Evolutionary conservation across 2,329 filamentous ascomycete species (phyloP), one percentile per base, ranked within the genome.

Genomic region (Chaetomiaceae sp.): DNA sequence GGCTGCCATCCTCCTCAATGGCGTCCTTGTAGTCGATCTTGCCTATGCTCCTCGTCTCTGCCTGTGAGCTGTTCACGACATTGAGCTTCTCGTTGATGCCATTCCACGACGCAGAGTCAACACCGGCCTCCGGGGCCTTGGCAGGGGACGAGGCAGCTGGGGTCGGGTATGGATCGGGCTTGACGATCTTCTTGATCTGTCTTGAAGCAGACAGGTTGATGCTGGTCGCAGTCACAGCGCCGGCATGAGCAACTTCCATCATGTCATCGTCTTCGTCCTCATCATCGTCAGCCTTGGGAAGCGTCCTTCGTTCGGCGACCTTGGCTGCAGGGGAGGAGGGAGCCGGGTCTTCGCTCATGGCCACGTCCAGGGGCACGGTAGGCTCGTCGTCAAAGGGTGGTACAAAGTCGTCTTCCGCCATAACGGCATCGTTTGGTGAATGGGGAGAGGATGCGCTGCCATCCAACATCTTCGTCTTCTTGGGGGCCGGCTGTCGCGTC

Each of bases 1-100:
- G 73, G 57, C 86, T 94, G 29, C 91, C 93, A 60, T 98, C 90
- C 52, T 87, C 82, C 64, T 97, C 91, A n/a, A 95, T 69, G n/a
- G 87, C 89, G 65, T 95, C 85, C 52, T 85, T 79, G 48, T 87
- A 76, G 53, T 84, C 81, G 39, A 96, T 76, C 67, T 97, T 98
- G 33, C 89, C 89, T 54, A 87, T 78, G 8, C 71, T 74, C 20
- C 72, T 71, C 27, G 73, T 70, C 54, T 88, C 84, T 3, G 78
- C 63, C 4, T 77, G 72, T 4, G 88, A 83, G 59, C 82, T 88
- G 64, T 79, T 88, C 54, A 93, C 74, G 30, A 96, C 83, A 57
- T 95, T 95, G 51, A 98, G 75, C 58, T 84, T 91, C 60, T 82
- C 81, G 7, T 86, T 90, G 38, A 98, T 81, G 47, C 86, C 76